Evolutionary conservation across 495 filamentous ascomycete species (phyloP).

Genomic region (Tuber microsphaerosporum): DNA sequence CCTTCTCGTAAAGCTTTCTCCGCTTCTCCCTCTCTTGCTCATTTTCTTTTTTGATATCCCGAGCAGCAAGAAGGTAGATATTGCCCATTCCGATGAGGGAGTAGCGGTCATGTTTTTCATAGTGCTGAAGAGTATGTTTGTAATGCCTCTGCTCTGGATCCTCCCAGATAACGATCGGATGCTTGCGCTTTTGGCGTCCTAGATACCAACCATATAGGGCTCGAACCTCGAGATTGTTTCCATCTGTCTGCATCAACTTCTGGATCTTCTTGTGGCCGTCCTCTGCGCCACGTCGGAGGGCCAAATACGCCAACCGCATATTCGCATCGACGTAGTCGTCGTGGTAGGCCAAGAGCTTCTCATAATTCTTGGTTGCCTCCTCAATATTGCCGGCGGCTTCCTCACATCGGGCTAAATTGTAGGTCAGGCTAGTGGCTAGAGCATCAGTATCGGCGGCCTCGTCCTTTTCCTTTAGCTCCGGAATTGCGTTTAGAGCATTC

Average conservation of each 20-base stretch:
- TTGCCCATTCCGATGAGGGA: constrained; percentile 95
- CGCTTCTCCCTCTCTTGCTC: constrained; percentile 86
- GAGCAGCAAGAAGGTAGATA: constrained; percentile 71
- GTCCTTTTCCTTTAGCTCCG: constrained; percentile 62
- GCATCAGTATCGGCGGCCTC: constrained; percentile 73
- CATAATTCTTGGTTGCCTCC: constrained; percentile 78
- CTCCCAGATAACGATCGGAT: constrained; percentile 69
- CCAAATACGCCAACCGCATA: constrained; percentile 80
- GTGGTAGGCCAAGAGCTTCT: constrained; percentile 72
- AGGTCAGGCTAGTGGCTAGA: constrained; percentile 85
- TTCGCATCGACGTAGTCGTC: constrained; percentile 84
- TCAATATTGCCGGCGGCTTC: constrained; percentile 74
- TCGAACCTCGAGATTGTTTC: constrained; percentile 79
- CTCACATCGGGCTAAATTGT: constrained; percentile 93
- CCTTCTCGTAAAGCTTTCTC: constrained; percentile 73
- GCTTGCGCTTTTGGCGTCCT: constrained; percentile 68
- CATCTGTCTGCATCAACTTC: constrained; percentile 70
- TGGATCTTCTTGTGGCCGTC: constrained; percentile 78
- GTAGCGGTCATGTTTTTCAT: constrained; percentile 95
- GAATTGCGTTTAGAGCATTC: constrained; percentile 66
- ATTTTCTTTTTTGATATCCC: constrained; percentile 86
- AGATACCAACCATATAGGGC: constrained; percentile 92
- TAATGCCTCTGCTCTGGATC: constrained; percentile 87
- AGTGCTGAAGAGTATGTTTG: constrained; percentile 88
- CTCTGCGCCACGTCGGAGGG: constrained; percentile 72